Evolutionary conservation across 2,329 filamentous ascomycete genomes (phyloP).

Genomic region (Pseudofabraea citricarpa): DNA sequence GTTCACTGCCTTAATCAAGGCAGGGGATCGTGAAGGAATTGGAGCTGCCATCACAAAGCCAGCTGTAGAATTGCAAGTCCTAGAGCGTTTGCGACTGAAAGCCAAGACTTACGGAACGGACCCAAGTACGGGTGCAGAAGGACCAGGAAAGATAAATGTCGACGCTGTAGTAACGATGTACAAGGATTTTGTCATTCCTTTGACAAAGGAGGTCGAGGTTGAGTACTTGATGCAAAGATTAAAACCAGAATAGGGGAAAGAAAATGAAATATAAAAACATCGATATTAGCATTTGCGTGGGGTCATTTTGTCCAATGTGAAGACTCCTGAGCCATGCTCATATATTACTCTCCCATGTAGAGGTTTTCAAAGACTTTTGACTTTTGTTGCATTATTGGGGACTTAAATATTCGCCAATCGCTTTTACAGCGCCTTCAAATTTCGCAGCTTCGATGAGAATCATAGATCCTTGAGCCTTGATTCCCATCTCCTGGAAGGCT

Average conservation of each 20-base stretch:
- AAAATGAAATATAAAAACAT: too few species aligned
- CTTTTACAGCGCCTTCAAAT: slow-evolving; percentile 72
- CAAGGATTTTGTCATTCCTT: slow-evolving; percentile 85
- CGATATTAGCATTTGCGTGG: too few species aligned
- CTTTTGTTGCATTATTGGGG: slow-evolving; percentile 36
- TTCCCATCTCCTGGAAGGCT: slow-evolving; percentile 89
- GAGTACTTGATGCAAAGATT: slow-evolving; percentile 96
- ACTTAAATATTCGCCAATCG: slow-evolving; percentile 68
- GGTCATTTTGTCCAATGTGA: too few species aligned
- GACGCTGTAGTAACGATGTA: slow-evolving; percentile 91
- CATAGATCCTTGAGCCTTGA: slow-evolving; percentile 78
- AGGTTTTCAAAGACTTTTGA: slow-evolving; percentile 6
- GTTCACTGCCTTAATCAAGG: slow-evolving; percentile 79
- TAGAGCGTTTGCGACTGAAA: slow-evolving; percentile 83
- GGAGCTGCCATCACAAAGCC: slow-evolving; percentile 86
- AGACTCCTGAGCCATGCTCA: too few species aligned
- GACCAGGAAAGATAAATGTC: slow-evolving; percentile 78
- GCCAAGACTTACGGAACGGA: slow-evolving; percentile 91
- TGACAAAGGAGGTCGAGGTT: slow-evolving; percentile 98
- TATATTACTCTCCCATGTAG: too few species aligned
- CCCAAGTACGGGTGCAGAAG: slow-evolving; percentile 58
- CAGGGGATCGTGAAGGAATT: slow-evolving; percentile 73
- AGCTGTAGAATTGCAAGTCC: slow-evolving; percentile 84
- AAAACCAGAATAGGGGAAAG: slow-evolving; percentile 29
- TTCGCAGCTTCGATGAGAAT: slow-evolving; percentile 79